These are phyloP conservation scores for Arthroderma sp. DNA, from an alignment of 2,329 filamentous ascomycete species.

Conservation along the genomic window DNA sequence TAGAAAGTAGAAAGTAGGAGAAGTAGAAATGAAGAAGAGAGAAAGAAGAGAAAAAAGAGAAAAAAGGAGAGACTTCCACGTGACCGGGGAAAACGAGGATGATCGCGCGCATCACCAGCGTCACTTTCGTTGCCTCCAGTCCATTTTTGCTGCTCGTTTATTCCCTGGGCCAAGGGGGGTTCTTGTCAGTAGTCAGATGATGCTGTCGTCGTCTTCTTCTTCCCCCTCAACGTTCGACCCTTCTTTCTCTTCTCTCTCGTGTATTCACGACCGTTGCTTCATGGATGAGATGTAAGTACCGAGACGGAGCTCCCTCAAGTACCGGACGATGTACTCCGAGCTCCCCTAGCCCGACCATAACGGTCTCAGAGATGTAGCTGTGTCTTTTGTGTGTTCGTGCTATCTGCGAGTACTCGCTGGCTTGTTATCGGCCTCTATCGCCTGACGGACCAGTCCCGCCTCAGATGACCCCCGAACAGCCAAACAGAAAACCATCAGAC, in stretches of 20 bases:
- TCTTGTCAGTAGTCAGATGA: neutral
- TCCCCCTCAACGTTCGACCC: neutral
- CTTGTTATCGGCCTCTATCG: too few relatives aligned
- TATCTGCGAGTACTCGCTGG: too few relatives aligned
- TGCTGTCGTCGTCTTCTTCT: neutral
- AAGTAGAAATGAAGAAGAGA: neutral
- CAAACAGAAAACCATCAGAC: neutral
- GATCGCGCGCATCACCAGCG: neutral
- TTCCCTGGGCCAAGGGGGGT: neutral
- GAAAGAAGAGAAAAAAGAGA: neutral
- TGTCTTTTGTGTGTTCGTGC: too few relatives aligned
- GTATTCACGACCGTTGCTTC: neutral
- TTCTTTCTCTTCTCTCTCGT: neutral
- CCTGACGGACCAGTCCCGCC: too few relatives aligned
- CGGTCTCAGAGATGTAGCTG: too few relatives aligned
- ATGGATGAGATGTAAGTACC: slow-evolving; percentile 2
- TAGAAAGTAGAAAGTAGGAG: neutral
- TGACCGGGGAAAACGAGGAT: too few relatives aligned
- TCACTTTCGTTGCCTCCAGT: neutral
- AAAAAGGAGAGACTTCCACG: neutral
- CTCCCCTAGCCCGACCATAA: too few relatives aligned
- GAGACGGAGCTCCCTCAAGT: neutral
- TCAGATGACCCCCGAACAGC: neutral
- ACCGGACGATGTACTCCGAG: too few relatives aligned
- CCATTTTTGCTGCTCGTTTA: neutral